phyloP scores from a whole-genome alignment of 352 stramenopile genomes.

The Blastocystis sp. region DNA sequence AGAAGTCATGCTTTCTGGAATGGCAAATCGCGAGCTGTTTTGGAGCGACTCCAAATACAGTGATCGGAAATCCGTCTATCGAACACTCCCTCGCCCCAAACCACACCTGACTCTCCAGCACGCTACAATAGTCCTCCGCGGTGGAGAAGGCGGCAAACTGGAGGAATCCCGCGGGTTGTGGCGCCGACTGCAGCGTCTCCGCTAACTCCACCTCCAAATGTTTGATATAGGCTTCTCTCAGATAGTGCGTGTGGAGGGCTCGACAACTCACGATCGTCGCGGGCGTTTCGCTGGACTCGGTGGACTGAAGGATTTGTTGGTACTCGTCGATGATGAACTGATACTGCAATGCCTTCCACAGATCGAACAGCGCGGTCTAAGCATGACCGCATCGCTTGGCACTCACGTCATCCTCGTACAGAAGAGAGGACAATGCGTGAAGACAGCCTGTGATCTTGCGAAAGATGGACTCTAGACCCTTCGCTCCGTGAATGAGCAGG shows the following conservation, averaged over 20 bases:
- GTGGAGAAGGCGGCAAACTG: background rate
- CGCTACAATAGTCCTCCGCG: background rate
- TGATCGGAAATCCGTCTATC: slow-evolving; percentile 11
- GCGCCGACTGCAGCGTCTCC: background rate
- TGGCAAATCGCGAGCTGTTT: background rate
- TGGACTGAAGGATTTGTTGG: slow-evolving; percentile 8
- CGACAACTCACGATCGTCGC: slow-evolving; percentile 3
- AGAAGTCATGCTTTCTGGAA: background rate
- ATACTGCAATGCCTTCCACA: slow-evolving; percentile 61
- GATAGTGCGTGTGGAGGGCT: background rate
- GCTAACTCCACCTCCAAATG: background rate
- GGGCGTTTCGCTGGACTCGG: background rate
- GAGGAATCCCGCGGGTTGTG: background rate
- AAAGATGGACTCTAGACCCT: slow-evolving; percentile 18
- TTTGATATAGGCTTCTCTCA: slow-evolving; percentile 22
- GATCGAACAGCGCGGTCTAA: slow-evolving; percentile 38
- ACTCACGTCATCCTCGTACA: slow-evolving; percentile 3
- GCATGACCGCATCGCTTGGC: background rate
- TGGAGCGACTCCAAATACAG: slow-evolving; percentile 7
- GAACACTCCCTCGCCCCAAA: background rate
- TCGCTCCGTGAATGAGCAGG: slow-evolving; percentile 38
- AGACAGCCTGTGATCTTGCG: slow-evolving; percentile 66
- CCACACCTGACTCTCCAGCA: background rate
- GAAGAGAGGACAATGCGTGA: slow-evolving; percentile 30
- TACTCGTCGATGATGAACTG: slow-evolving; percentile 60